Percentiles rank a stretch among this genome's conserved stretches.
Evolutionary conservation across 257 asterid genomes (phyloP).

Genomic region (Rubia yunnanensis): DNA sequence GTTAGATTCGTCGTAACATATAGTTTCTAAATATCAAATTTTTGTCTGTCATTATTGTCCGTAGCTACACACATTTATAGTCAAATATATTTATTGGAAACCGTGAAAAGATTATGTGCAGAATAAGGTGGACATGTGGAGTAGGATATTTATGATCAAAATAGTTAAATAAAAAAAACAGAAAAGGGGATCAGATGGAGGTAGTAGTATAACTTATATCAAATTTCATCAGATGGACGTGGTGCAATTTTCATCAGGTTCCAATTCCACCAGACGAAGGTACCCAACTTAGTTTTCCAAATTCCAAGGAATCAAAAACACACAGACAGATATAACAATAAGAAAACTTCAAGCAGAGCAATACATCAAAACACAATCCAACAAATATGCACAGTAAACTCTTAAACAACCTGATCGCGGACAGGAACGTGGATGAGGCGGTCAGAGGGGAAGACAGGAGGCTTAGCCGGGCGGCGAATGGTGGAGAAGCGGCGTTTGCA

Average conservation of each 20-base stretch:
- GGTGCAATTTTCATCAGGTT: not conserved
- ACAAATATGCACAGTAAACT: not conserved
- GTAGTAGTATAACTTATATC: not conserved
- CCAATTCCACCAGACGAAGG: not conserved
- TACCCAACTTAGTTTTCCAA: not conserved
- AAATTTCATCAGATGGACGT: not conserved
- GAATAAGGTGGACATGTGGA: too few relatives aligned
- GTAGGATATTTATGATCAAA: not conserved
- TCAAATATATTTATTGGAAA: too few relatives aligned
- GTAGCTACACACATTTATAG: too few relatives aligned
- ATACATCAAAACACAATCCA: not conserved
- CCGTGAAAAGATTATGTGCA: too few relatives aligned
- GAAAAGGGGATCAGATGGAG: not conserved
- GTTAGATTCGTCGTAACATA: too few relatives aligned
- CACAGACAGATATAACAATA: not conserved
- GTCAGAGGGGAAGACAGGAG: slow-evolving; percentile 40
- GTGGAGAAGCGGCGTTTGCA: slow-evolving; percentile 67
- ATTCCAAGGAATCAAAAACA: not conserved
- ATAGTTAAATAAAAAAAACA: not conserved
- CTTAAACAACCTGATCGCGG: slow-evolving; percentile 57
- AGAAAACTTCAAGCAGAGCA: not conserved
- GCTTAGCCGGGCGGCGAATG: slow-evolving; percentile 57
- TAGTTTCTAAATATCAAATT: too few relatives aligned
- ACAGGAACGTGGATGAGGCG: slow-evolving; percentile 49
- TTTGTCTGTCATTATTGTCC: too few relatives aligned